phyloP scores from a whole-genome alignment of 768 basidiomycete genomes.

The Tricholoma sp. region DNA sequence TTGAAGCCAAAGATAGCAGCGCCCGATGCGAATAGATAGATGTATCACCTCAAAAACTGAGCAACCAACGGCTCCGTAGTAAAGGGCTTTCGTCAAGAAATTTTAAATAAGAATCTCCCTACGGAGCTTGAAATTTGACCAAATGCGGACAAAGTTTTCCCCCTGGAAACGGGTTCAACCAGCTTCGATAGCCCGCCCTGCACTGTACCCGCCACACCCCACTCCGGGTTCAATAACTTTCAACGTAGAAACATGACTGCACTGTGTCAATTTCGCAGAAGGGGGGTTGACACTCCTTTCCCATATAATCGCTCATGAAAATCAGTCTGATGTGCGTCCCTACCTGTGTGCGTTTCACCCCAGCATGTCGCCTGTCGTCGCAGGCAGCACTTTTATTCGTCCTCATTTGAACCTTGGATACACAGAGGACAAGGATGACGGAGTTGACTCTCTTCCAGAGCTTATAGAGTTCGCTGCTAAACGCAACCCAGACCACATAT shows the following conservation, averaged over 20 bases:
- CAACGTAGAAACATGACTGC: constrained; percentile 2
- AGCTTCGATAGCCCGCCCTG: no score
- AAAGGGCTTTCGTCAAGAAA: no score
- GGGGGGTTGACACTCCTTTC: neutral
- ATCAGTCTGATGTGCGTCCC: neutral
- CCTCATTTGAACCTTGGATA: constrained; percentile 32
- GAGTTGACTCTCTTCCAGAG: constrained; percentile 30
- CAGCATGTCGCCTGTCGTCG: constrained; percentile 10
- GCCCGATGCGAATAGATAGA: no score
- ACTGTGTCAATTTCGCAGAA: neutral
- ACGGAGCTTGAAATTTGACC: no score
- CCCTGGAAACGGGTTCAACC: no score
- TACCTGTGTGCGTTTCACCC: neutral
- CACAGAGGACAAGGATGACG: constrained; percentile 19
- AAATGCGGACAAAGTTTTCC: no score
- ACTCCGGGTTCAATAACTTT: constrained; percentile 1
- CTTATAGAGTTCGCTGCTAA: constrained; percentile 31
- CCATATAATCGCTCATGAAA: neutral
- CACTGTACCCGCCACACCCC: neutral
- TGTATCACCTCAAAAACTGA: no score
- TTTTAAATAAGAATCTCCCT: no score
- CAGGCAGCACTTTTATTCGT: constrained; percentile 27
- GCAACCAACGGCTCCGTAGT: no score
- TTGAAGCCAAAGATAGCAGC: no score
- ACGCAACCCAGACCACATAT: constrained; percentile 30